Conservation (phyloP, 805 yeast species). For the Candida corydali region DNA sequence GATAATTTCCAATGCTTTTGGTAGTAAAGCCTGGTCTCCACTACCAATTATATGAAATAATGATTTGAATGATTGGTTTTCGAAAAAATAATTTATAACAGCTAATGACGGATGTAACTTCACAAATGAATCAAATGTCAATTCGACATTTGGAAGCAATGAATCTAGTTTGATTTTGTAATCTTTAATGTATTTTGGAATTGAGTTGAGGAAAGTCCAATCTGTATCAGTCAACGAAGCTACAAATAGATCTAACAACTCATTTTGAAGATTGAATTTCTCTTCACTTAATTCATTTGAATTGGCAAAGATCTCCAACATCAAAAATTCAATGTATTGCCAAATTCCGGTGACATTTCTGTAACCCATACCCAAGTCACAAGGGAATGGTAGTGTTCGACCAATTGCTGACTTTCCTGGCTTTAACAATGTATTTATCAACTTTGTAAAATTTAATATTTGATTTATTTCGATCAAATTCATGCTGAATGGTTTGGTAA, state of each 20-base stretch:
- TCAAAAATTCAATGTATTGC: constrained; percentile 73
- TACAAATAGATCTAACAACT: constrained; percentile 50
- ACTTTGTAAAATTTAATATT: constrained; percentile 57
- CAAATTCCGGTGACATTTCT: constrained; percentile 62
- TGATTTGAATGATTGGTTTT: constrained; percentile 50
- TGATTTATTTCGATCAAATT: constrained; percentile 46
- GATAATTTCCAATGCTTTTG: constrained; percentile 39
- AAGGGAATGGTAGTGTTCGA: constrained; percentile 54
- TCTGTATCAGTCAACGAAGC: constrained; percentile 31
- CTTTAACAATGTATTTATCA: constrained; percentile 44
- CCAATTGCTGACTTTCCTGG: constrained; percentile 29
- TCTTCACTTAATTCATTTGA: constrained; percentile 39
- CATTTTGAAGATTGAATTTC: constrained; percentile 45
- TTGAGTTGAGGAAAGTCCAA: constrained; percentile 45
- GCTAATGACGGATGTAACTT: constrained; percentile 70
- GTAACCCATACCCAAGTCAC: constrained; percentile 55
- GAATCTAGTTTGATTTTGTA: constrained; percentile 20
- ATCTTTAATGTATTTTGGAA: constrained; percentile 41
- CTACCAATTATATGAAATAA: constrained; percentile 50
- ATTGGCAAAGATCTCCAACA: constrained; percentile 61
- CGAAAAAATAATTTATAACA: constrained; percentile 57
- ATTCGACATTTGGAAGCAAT: constrained; percentile 12
- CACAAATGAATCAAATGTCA: constrained; percentile 31
- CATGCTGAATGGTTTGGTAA: constrained; percentile 21
- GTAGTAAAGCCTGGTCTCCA: constrained; percentile 12